A percentile compares a stretch with the other conserved stretches of the same genome.
Conservation (phyloP, 2,329 filamentous ascomycete species). For the Moelleriella libera region DNA sequence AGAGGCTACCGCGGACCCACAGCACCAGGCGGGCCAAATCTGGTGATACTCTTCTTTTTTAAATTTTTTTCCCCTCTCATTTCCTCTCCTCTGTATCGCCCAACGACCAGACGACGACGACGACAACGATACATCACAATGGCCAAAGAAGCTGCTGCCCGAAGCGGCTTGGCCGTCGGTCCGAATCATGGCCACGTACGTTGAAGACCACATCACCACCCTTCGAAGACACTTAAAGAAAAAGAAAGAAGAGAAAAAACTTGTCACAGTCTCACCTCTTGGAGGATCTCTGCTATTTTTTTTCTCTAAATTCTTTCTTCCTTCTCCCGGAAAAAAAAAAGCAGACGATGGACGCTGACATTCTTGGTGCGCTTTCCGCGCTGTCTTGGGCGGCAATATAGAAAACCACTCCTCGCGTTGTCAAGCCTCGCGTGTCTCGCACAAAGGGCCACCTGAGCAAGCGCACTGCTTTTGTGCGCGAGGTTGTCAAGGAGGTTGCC, state of each 20-base stretch:
- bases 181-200: constrained; percentile 53
- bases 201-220: constrained; percentile 5
- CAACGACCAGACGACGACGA: constrained; percentile 15
- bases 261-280: constrained; percentile 51
- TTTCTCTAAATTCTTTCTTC: constrained; percentile 10
- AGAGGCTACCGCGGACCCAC: too few relatives aligned
- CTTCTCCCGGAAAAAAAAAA: constrained; percentile 7
- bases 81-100: constrained; percentile 3
- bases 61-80: background rate
- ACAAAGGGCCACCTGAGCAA: constrained; percentile 96
- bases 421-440: constrained; percentile 65
- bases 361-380: constrained; percentile 15
- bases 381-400: constrained; percentile 23
- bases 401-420: constrained; percentile 71
- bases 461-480: constrained; percentile 91
- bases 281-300: constrained; percentile 50
- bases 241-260: background rate
- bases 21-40: too few relatives aligned
- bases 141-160: constrained; percentile 45
- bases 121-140: constrained; percentile 23
- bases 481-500: constrained; percentile 96
- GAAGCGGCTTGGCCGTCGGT: constrained; percentile 45
- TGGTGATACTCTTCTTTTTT: background rate
- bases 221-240: background rate
- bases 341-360: constrained; percentile 52